Evolutionary conservation across 2,329 filamentous ascomycete species (phyloP), one percentile per base, ranked within the genome.

Genomic region (Monilinia vaccinii-corymbosi): DNA sequence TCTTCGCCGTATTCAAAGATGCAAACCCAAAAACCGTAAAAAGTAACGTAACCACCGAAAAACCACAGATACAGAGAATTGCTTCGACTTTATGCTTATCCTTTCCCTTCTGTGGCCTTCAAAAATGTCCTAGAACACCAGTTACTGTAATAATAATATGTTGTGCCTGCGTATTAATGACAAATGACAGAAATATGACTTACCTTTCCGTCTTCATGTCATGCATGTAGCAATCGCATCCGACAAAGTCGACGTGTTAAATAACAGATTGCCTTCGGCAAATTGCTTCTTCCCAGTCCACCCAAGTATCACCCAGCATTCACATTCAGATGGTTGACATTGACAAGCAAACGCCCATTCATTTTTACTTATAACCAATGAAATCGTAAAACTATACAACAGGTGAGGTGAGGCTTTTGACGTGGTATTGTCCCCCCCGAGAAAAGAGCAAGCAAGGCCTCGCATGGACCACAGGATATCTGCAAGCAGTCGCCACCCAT

Each of bases 301-400:
- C 38, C 36, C 34, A 50, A 49, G 49, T 62, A 48, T 56, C 51
- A 61, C 47, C 56, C 16, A 52, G 32, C 50, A 52, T 52, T 52
- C 50, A 64, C 45, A 56, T 40, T 67, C 60, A 63, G 62, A 59
- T 62, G 60, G 52, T 59, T 58, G 45, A 58, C 36, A 25, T 58
- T 58, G 42, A 51, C 56, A 64, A 64, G 58, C 64, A 63, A 65
- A 62, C 62, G 63, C 63, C 61, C 61, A 61, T 66, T 46, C 61
- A 64, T 63, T 65, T 61, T 57, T 53, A 65, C 60, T 61, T 58
- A 40, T 25, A 65, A 61, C 56, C 64, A 63, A 61, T 64, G 61
- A 62, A 58, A 61, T 56, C 48, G 53, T 49, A 36, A 58, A 65
- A 62, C 62, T 66, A 67, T 62, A 67, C 58, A 56, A 48, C 55